A percentile compares a stretch with the other conserved stretches of the same genome.
Conservation (phyloP, 805 yeast genomes). For the Saccharomycopsis sp. region DNA sequence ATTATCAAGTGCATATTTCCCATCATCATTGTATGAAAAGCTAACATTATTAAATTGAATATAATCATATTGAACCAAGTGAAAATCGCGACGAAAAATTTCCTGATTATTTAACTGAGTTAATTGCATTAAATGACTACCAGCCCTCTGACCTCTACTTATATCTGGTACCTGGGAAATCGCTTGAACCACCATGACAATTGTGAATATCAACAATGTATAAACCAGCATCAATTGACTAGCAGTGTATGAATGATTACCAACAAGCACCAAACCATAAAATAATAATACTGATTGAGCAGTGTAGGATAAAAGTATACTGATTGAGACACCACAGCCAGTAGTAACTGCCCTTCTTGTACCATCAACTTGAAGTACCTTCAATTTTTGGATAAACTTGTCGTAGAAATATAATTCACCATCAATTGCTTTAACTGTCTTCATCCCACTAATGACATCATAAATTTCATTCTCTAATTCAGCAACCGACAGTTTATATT, state of each 20-base stretch:
- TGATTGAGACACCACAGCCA: slow-evolving; percentile 61
- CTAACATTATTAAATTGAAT: slow-evolving; percentile 38
- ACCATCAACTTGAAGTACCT: slow-evolving; percentile 34
- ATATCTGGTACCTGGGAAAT: slow-evolving; percentile 70
- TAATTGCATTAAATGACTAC: slow-evolving; percentile 35
- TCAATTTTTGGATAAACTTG: slow-evolving; percentile 31
- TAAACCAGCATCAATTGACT: slow-evolving; percentile 61
- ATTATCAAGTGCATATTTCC: slow-evolving; percentile 32
- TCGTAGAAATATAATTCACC: slow-evolving; percentile 41
- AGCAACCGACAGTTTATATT: slow-evolving; percentile 51
- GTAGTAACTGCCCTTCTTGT: slow-evolving; percentile 46
- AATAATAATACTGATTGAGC: slow-evolving; percentile 71
- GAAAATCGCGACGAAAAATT: slow-evolving; percentile 28
- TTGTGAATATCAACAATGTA: slow-evolving; percentile 65
- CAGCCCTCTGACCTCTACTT: slow-evolving; percentile 73
- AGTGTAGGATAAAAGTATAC: slow-evolving; percentile 45
- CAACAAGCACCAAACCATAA: slow-evolving; percentile 72
- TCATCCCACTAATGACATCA: slow-evolving; percentile 52
- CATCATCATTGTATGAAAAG: slow-evolving; percentile 32
- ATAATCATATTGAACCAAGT: slow-evolving; percentile 26
- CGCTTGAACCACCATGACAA: slow-evolving; percentile 53
- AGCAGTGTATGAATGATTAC: slow-evolving; percentile 43
- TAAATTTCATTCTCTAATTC: slow-evolving; percentile 42
- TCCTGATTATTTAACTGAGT: slow-evolving; percentile 6
- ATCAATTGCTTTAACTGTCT: slow-evolving; percentile 55